Conservation (phyloP, 2,329 filamentous ascomycete species). For the Cladophialophora exuberans region DNA sequence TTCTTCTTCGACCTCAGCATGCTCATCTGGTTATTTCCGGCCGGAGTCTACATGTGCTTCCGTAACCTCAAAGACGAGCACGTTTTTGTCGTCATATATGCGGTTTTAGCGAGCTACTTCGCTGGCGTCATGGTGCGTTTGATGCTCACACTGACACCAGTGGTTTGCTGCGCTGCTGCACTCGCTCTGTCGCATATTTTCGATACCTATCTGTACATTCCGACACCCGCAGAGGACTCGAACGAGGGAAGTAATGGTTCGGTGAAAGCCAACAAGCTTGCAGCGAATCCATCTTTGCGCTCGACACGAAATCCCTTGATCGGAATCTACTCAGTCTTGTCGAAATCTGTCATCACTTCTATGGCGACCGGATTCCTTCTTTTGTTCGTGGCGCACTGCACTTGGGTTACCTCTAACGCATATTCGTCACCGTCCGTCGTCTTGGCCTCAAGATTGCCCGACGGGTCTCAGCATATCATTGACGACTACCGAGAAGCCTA, state of each 20-base stretch:
- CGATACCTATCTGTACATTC: constrained; percentile 76
- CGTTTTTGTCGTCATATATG: constrained; percentile 96
- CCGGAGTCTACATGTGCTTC: constrained; percentile 98
- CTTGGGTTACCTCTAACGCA: constrained; percentile 98
- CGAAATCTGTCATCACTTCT: constrained; percentile 76
- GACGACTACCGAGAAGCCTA: constrained; percentile 99
- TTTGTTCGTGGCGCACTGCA: constrained; percentile 95
- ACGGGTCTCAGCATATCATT: constrained; percentile 97
- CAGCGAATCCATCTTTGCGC: constrained; percentile 65
- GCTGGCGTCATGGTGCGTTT: constrained; percentile 98
- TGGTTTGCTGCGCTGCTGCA: constrained; percentile 93
- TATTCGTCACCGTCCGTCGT: constrained; percentile 99
- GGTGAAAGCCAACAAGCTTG: constrained; percentile 55
- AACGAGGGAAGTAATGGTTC: constrained; percentile 38
- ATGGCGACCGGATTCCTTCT: constrained; percentile 79
- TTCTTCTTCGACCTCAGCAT: constrained; percentile 99
- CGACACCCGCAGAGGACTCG: constrained; percentile 61
- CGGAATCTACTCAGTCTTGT: constrained; percentile 79
- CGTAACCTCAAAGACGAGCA: constrained; percentile 91
- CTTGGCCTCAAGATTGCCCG: constrained; percentile 85
- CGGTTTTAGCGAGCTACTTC: constrained; percentile 96
- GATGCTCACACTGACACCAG: constrained; percentile 95
- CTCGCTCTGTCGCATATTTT: constrained; percentile 85
- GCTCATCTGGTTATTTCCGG: constrained; percentile 98
- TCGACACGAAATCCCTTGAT: constrained; percentile 73